These are phyloP conservation scores for Geotrichum citri-aurantii DNA, from an alignment of 1,139 yeast species.

Conservation along the genomic window DNA sequence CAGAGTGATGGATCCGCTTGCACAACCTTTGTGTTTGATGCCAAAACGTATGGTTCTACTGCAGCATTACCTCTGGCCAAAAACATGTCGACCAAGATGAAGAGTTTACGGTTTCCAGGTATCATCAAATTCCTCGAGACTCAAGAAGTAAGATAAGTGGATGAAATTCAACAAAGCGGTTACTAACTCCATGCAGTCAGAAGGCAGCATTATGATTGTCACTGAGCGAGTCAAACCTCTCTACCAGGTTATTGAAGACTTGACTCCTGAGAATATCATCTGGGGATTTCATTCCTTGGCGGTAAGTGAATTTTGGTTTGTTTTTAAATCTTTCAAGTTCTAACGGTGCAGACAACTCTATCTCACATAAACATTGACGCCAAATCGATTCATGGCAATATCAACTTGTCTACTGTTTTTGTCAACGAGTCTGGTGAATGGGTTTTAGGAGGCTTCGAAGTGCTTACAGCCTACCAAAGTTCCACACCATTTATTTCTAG, in stretches of 20 bases:
- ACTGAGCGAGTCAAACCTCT: constrained; percentile 76
- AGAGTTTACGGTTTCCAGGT: constrained; percentile 73
- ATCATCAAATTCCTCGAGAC: constrained; percentile 64
- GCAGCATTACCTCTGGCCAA: constrained; percentile 47
- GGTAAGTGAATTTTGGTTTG: constrained; percentile 8
- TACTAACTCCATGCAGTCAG: constrained; percentile 27
- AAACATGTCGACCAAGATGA: constrained; percentile 60
- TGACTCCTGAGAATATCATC: constrained; percentile 38
- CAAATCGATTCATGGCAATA: constrained; percentile 53
- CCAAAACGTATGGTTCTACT: constrained; percentile 40
- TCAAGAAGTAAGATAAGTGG: constrained; percentile 39
- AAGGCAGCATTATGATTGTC: constrained; percentile 48
- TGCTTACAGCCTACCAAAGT: constrained; percentile 42
- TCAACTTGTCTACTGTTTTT: constrained; percentile 54
- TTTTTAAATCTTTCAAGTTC: not conserved
- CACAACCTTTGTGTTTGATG: constrained; percentile 60
- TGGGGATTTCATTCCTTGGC: constrained; percentile 50
- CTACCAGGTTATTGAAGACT: constrained; percentile 25
- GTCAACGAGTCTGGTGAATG: constrained; percentile 72
- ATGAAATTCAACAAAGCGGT: not conserved
- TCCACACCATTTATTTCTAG: constrained; percentile 24
- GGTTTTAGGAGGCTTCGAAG: constrained; percentile 80
- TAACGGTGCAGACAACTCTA: constrained; percentile 41
- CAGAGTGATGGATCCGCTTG: constrained; percentile 39
- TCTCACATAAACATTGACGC: constrained; percentile 61